Base-by-base conservation (phyloP, 1,139 yeast genomes). In the Suhomyces maxii region DNA sequence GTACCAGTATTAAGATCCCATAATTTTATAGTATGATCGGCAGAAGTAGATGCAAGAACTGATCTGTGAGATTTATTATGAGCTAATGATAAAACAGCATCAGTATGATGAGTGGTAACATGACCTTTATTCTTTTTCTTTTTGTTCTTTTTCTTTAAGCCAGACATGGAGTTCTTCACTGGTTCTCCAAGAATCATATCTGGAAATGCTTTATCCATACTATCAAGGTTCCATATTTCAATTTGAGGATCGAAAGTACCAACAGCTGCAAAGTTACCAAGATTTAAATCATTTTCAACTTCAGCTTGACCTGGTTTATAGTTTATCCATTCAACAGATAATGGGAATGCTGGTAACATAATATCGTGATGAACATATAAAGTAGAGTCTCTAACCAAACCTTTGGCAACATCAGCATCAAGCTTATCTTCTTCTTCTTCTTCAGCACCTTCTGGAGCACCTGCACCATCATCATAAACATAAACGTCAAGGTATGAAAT, bases 161-260 rank as follows among this genome's bases (percentile, higher is more conserved):
- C 67, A 7, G 75, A 65, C 38, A 71, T 60, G 8, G 82, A 73
- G 54, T 76, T 77, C 36, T 76, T 75, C 39, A 74, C 76, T 30
- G 84, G 83, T 62, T 88, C 95, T 41, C 99, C 99, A 51, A 93
- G 76, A 49, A 95, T 89, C 58, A 88, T 77, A 61, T 90, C 96
- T 13, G 99, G 99, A 77, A 89, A 93, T 26, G 96, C 95, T 60
- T 89, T 89, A 61, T 95, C 98, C 37, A 91, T 78, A 53, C 86
- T 84, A 66, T 93, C 99, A 59, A 93, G 75, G 68, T 93, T 89
- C 99, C 99, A 95, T 51, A 93, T 78, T 68, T 93, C 99, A 65
- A 93, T 93, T 62, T 88, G 95, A 35, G 99, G 99, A 59, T 93
- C 99, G 65, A 93, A 91, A 1, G 99, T 89, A 63, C 99, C 98